A percentile compares a stretch with the other conserved stretches of the same genome.
Conservation (phyloP, 345 rosid species). For the Hirschfeldia incana region DNA sequence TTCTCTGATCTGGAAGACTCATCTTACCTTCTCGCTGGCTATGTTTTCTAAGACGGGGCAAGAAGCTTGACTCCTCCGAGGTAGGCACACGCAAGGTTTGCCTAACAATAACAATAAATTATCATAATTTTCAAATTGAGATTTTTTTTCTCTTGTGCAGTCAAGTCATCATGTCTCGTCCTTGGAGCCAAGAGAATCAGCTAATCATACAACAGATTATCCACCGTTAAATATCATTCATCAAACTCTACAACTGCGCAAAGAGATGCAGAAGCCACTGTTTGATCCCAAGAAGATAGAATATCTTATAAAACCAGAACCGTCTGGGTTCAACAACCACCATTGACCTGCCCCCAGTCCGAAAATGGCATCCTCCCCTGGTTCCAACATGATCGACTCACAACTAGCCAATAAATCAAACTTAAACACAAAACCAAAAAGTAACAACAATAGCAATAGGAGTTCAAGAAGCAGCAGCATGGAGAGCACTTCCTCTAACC, state of each 20-base stretch:
- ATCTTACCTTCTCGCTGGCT: conserved; percentile 17
- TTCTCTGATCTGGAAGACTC: conserved; percentile 16
- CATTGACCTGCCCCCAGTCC: conserved; percentile 28
- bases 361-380: conserved; percentile 1
- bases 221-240: conserved; percentile 28
- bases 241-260: too few relatives aligned
- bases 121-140: background rate
- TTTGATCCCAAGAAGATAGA: conserved; percentile 52
- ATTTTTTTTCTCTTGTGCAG: conserved; percentile 29
- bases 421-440: conserved; percentile 14
- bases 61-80: conserved; percentile 45
- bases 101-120: background rate
- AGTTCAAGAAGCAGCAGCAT: conserved; percentile 58
- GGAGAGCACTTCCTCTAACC: conserved; percentile 59
- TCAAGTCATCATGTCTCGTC: conserved; percentile 35
- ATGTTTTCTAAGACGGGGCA: conserved; percentile 47
- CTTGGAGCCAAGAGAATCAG: conserved; percentile 37
- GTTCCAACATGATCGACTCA: conserved; percentile 28
- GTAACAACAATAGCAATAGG: conserved; percentile 29
- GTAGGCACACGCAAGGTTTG: conserved; percentile 20
- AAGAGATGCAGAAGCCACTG: too few relatives aligned
- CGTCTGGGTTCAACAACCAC: conserved; percentile 25
- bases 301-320: conserved; percentile 37
- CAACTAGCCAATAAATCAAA: conserved; percentile 19
- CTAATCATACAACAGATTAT: conserved; percentile 31